Percentiles rank a stretch among this genome's conserved stretches.
phyloP scores from a whole-genome alignment of 257 asterid genomes.

The Nicotiana benthamiana region DNA sequence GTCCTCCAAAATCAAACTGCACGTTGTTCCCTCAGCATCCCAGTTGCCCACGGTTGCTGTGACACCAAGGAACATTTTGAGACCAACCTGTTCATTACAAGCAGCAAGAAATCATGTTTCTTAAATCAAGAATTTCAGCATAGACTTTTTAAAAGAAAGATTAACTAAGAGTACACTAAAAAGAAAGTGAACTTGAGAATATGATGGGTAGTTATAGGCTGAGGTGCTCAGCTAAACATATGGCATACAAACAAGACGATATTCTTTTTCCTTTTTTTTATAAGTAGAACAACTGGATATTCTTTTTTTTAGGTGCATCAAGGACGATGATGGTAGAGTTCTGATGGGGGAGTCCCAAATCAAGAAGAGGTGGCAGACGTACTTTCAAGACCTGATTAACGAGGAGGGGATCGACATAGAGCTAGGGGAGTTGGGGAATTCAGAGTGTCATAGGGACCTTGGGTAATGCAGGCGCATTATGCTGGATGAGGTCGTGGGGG shows the following conservation, averaged over 20 bases:
- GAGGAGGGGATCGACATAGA: no score
- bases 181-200: background rate
- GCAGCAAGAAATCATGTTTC: background rate
- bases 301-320: no score
- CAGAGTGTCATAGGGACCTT: no score
- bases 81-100: constrained; percentile 54
- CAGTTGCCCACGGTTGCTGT: constrained; percentile 76
- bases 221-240: background rate
- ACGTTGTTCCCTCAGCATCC: constrained; percentile 89
- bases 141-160: background rate
- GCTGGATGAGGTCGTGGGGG: no score
- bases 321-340: no score
- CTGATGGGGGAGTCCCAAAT: no score
- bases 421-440: no score
- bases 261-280: background rate
- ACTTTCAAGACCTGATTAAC: no score
- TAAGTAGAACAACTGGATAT: no score
- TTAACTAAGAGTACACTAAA: background rate
- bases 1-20: constrained; percentile 90
- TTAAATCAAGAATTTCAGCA: background rate
- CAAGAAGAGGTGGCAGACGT: no score
- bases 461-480: no score
- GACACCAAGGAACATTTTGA: constrained; percentile 87
- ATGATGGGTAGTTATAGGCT: background rate
- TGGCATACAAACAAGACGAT: background rate